These are phyloP conservation scores for Dioscorea dumetorum DNA, from an alignment of 106 monocot genomes.

Conservation along the genomic window DNA sequence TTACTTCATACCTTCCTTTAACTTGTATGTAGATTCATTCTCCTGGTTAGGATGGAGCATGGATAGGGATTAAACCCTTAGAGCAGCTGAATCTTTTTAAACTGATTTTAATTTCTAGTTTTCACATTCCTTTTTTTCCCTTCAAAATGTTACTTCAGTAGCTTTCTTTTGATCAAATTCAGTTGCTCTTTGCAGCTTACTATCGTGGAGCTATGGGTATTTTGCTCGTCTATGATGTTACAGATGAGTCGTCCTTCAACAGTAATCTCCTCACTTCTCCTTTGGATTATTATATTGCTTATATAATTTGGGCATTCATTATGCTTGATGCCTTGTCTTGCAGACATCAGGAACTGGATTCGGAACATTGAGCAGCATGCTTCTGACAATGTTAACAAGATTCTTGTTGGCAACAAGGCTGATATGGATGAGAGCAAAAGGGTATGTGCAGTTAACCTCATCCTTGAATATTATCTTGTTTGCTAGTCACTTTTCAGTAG, in stretches of 20 bases:
- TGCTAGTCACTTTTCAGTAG: background rate
- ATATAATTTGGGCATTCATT: background rate
- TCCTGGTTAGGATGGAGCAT: too few species aligned
- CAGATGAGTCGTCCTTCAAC: slow-evolving; percentile 96
- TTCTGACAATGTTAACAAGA: slow-evolving; percentile 97
- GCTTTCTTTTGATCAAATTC: background rate
- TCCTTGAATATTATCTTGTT: background rate
- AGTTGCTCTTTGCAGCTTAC: slow-evolving; percentile 55
- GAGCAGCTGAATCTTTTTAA: too few species aligned
- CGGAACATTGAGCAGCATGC: slow-evolving; percentile 97
- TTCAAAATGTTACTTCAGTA: too few species aligned
- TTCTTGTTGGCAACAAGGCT: slow-evolving; percentile 94
- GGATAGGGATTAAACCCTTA: too few species aligned
- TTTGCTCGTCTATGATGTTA: slow-evolving; percentile 98
- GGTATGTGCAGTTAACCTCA: slow-evolving; percentile 21
- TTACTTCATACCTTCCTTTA: too few species aligned
- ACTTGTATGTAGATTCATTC: too few species aligned
- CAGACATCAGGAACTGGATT: slow-evolving; percentile 99
- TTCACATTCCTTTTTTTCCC: too few species aligned
- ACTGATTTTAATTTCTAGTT: too few species aligned
- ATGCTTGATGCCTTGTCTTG: background rate
- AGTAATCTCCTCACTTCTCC: slow-evolving; percentile 37
- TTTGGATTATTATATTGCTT: too few species aligned
- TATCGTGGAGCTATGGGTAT: slow-evolving; percentile 98
- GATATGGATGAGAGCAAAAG: slow-evolving; percentile 99